A percentile compares a stretch with the other conserved stretches of the same genome.
phyloP scores from a whole-genome alignment of 306 rosid species.

The Dicorynia guianensis region DNA sequence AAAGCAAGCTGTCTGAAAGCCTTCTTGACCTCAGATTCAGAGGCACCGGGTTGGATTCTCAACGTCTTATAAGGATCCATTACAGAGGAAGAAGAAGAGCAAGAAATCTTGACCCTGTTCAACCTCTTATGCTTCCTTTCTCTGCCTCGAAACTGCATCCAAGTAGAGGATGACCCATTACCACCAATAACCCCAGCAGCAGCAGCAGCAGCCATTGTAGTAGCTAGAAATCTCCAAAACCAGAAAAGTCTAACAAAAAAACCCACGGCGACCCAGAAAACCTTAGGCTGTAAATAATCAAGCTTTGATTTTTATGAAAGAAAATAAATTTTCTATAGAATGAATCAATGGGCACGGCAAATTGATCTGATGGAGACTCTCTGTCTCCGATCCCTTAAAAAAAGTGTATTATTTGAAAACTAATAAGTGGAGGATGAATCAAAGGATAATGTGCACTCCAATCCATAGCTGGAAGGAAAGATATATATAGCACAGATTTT shows the following conservation, averaged over 20 bases:
- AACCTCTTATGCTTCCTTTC: constrained; percentile 34
- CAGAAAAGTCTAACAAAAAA: not conserved
- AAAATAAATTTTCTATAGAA: not conserved
- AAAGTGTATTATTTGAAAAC: not conserved
- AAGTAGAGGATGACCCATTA: constrained; percentile 52
- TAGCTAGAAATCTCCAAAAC: constrained; percentile 17
- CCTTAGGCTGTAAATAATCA: constrained; percentile 32
- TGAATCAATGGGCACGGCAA: constrained; percentile 50
- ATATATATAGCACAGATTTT: not conserved
- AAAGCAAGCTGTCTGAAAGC: constrained; percentile 91
- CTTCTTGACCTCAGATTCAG: constrained; percentile 87
- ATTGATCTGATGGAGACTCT: constrained; percentile 24
- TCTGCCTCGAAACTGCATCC: constrained; percentile 51
- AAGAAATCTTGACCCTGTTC: constrained; percentile 48
- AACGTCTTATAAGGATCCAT: constrained; percentile 80
- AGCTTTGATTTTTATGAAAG: constrained; percentile 12
- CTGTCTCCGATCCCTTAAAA: constrained; percentile 27
- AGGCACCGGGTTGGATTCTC: constrained; percentile 68
- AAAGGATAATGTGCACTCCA: not conserved
- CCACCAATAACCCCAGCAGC: constrained; percentile 65
- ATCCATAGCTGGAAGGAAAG: not conserved
- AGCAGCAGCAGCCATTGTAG: constrained; percentile 60
- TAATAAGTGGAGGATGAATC: constrained; percentile 1
- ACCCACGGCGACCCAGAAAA: constrained; percentile 27
- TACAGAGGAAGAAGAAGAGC: constrained; percentile 53